These are phyloP conservation scores for Xylaria bambusicola DNA, from an alignment of 495 filamentous ascomycete genomes.

Conservation along the genomic window DNA sequence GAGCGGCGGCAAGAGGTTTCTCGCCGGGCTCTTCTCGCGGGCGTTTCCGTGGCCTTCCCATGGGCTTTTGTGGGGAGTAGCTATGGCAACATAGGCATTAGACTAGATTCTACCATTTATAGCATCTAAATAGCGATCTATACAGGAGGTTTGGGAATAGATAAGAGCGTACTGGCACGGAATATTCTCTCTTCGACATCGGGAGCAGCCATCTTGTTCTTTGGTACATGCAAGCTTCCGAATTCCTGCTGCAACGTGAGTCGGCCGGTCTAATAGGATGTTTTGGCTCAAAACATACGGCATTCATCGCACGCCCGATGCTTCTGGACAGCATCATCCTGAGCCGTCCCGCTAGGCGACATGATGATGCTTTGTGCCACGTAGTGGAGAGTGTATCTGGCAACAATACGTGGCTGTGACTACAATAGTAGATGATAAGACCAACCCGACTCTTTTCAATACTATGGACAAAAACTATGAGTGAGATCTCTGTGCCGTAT, in stretches of 20 bases:
- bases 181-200: slow-evolving; percentile 57
- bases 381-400: not conserved
- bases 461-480: not conserved
- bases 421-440: too few relatives aligned
- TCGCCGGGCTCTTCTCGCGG: slow-evolving; percentile 39
- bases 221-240: slow-evolving; percentile 65
- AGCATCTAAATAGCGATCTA: too few relatives aligned
- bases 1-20: slow-evolving; percentile 12
- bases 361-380: not conserved
- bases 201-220: slow-evolving; percentile 55
- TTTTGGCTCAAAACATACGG: slow-evolving; percentile 52
- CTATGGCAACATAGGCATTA: not conserved
- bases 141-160: too few relatives aligned
- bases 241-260: slow-evolving; percentile 45
- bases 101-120: too few relatives aligned
- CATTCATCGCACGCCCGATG: slow-evolving; percentile 65
- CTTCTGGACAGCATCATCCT: slow-evolving; percentile 32
- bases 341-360: slow-evolving; percentile 11
- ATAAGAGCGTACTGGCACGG: slow-evolving; percentile 47
- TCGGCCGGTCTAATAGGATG: slow-evolving; percentile 10
- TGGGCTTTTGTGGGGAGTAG: slow-evolving; percentile 62
- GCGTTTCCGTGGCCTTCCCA: slow-evolving; percentile 63
- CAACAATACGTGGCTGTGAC: not conserved
- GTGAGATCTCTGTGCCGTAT: not conserved
- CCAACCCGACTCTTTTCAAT: not conserved